Percentiles rank a stretch among this genome's conserved stretches.
These are phyloP conservation scores for Prototheca wickerhamii DNA, from an alignment of 163 green algal genomes.

Conservation along the genomic window DNA sequence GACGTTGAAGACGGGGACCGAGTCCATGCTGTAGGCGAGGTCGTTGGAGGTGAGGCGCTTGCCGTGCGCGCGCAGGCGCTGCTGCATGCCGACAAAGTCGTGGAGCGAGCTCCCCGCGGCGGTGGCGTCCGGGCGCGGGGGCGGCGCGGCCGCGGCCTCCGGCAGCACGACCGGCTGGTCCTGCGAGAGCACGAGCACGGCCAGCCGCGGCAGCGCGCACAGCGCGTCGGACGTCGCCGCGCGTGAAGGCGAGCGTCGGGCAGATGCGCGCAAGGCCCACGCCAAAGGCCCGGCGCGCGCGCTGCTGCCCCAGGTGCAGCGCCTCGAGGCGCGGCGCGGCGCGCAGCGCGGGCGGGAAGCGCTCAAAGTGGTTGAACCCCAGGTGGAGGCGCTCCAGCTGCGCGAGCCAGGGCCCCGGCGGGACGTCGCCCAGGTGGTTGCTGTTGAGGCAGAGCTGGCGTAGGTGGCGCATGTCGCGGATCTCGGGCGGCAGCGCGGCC, in stretches of 20 bases:
- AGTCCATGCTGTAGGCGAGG: slow-evolving; percentile 16
- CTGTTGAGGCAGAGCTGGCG: slow-evolving; percentile 12
- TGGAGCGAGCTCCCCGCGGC: background rate
- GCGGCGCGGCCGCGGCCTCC: background rate
- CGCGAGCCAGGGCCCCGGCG: slow-evolving; percentile 3
- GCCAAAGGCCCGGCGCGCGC: background rate
- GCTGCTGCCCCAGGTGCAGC: slow-evolving; percentile 7
- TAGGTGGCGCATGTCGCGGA: slow-evolving; percentile 2
- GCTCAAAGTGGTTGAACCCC: slow-evolving; percentile 12
- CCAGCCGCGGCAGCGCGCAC: slow-evolving; percentile 2
- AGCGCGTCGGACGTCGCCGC: slow-evolving; percentile 9
- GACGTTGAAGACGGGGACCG: slow-evolving; percentile 10
- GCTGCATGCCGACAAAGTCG: slow-evolving; percentile 20
- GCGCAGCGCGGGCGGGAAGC: slow-evolving; percentile 16
- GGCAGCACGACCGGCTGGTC: slow-evolving; percentile 1
- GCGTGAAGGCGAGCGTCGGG: background rate
- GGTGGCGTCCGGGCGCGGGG: too few relatives aligned
- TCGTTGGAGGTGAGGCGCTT: slow-evolving; percentile 18
- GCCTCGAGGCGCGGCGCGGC: slow-evolving; percentile 1
- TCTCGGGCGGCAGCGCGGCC: background rate
- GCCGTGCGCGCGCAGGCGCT: background rate
- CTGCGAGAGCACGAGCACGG: slow-evolving; percentile 1
- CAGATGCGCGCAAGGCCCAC: background rate
- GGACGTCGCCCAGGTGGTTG: slow-evolving; percentile 14
- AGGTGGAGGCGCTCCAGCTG: slow-evolving; percentile 10